Conservation (phyloP, 805 yeast species). For the Kodamaea kaohsiungensis region DNA sequence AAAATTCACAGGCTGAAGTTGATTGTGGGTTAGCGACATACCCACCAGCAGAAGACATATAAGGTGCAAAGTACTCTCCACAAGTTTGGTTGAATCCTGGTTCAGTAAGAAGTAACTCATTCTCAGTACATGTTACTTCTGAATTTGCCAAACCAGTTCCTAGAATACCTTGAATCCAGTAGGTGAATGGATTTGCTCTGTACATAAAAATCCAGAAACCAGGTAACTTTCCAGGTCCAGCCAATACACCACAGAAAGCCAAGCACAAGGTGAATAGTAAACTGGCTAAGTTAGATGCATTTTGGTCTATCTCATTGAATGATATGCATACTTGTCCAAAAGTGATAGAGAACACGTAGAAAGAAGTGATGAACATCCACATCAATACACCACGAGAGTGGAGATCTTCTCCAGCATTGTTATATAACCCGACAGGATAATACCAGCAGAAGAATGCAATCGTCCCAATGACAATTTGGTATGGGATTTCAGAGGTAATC, state of each 20-base stretch:
- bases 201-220: conserved; percentile 87
- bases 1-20: conserved; percentile 50
- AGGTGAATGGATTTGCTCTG: conserved; percentile 71
- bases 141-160: conserved; percentile 51
- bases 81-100: conserved; percentile 66
- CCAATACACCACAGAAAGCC: conserved; percentile 79
- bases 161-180: conserved; percentile 60
- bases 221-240: conserved; percentile 61
- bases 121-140: conserved; percentile 26
- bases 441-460: conserved; percentile 57
- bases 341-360: conserved; percentile 56
- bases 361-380: conserved; percentile 44
- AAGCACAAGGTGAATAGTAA: conserved; percentile 61
- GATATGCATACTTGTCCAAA: conserved; percentile 62
- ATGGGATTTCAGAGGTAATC: conserved; percentile 65
- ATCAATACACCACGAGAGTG: conserved; percentile 61
- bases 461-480: conserved; percentile 62
- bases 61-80: conserved; percentile 50
- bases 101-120: conserved; percentile 28
- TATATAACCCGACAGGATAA: conserved; percentile 24
- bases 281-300: conserved; percentile 62
- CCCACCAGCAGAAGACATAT: conserved; percentile 49
- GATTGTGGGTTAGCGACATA: conserved; percentile 56
- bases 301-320: conserved; percentile 57
- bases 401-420: conserved; percentile 56